Evolutionary conservation across 441 rosid genomes (phyloP).

Genomic region (Bocquillonia castaneifolia): DNA sequence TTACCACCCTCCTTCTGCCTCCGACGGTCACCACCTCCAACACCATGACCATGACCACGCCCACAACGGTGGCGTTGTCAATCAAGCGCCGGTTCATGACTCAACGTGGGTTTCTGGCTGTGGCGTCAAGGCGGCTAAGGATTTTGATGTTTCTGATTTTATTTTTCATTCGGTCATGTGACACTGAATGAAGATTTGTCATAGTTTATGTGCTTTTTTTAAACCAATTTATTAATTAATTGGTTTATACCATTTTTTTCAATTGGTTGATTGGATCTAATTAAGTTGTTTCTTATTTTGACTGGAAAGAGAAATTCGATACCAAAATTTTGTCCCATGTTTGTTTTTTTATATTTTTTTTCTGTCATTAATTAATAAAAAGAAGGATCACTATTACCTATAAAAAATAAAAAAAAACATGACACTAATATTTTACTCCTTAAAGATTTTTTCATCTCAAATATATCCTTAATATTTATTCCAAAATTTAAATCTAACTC

Average conservation of each 20-base stretch:
- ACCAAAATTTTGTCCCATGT: too few species aligned
- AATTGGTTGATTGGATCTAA: too few species aligned
- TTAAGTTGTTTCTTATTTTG: too few species aligned
- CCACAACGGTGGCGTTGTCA: constrained; percentile 7
- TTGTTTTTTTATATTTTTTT: too few species aligned
- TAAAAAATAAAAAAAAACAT: too few species aligned
- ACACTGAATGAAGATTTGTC: background rate
- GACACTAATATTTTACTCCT: too few species aligned
- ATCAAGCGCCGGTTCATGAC: constrained; percentile 7
- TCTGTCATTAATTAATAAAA: too few species aligned
- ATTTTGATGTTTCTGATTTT: constrained; percentile 22
- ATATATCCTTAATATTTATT: too few species aligned
- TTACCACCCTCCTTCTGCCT: constrained; percentile 50
- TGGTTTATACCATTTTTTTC: background rate
- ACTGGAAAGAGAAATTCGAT: too few species aligned
- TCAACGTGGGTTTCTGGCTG: constrained; percentile 12
- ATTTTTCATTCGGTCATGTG: constrained; percentile 28
- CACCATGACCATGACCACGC: background rate
- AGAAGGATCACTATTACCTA: too few species aligned
- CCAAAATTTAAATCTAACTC: too few species aligned
- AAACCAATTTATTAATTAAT: background rate
- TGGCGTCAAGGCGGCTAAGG: constrained; percentile 20
- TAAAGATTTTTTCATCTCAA: too few species aligned
- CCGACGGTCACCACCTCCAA: constrained; percentile 22
- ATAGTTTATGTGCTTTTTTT: background rate